Evolutionary conservation across 306 rosid genomes (phyloP).

Genomic region (Dalbergia cochinchinensis): DNA sequence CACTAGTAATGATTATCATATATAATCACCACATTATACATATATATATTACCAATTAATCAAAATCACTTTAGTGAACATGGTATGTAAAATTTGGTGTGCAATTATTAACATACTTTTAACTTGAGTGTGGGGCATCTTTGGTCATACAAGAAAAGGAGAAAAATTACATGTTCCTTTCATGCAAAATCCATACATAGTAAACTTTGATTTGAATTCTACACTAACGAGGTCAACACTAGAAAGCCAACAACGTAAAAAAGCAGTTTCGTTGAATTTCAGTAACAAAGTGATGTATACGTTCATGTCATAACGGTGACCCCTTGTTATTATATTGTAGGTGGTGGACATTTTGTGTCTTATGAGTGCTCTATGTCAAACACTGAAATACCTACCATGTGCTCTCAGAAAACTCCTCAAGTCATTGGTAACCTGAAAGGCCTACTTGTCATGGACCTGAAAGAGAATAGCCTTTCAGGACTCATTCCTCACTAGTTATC

Average conservation of each 20-base stretch:
- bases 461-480: conserved; percentile 39
- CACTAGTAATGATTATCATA: too few relatives aligned
- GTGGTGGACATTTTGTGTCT: not conserved
- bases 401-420: not conserved
- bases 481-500: conserved; percentile 34
- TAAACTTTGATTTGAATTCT: not conserved
- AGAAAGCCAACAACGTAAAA: not conserved
- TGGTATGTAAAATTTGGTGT: too few relatives aligned
- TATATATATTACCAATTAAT: too few relatives aligned
- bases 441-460: conserved; percentile 44
- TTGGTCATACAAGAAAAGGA: too few relatives aligned
- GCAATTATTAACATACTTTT: not conserved
- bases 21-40: too few relatives aligned
- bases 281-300: not conserved
- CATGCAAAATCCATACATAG: too few relatives aligned
- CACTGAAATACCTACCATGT: conserved; percentile 1
- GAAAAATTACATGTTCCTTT: too few relatives aligned
- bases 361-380: not conserved
- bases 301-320: not conserved
- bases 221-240: not conserved
- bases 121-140: not conserved
- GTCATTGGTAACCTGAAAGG: conserved; percentile 45
- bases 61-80: too few relatives aligned
- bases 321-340: not conserved
- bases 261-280: not conserved